Conservation (phyloP, 2,329 filamentous ascomycete species). For the Piedraia hortae region DNA sequence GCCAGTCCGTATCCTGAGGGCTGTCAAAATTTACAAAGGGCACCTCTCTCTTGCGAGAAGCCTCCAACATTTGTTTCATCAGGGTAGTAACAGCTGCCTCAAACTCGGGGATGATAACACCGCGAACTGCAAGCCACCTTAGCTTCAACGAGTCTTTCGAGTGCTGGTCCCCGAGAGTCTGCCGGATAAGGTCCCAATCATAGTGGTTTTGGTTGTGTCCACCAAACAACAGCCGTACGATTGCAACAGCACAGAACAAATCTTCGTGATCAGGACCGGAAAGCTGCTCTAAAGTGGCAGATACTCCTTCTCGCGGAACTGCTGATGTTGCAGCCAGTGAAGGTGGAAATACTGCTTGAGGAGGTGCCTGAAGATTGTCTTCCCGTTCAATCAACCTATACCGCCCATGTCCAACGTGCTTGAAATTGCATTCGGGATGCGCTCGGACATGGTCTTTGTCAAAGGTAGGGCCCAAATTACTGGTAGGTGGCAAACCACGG, state of each 20-base stretch:
- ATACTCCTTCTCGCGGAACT: neutral
- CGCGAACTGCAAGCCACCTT: constrained; percentile 12
- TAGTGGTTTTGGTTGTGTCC: constrained; percentile 11
- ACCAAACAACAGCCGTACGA: constrained; percentile 11
- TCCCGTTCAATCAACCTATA: constrained; percentile 1
- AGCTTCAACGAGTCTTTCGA: constrained; percentile 14
- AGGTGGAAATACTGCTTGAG: neutral
- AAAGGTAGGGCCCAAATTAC: neutral
- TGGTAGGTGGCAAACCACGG: too few relatives aligned
- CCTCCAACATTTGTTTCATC: constrained; percentile 34
- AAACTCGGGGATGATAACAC: constrained; percentile 5
- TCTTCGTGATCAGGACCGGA: constrained; percentile 7
- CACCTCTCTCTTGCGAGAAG: constrained; percentile 35
- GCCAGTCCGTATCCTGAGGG: constrained; percentile 40
- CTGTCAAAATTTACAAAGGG: constrained; percentile 35
- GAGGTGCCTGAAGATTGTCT: neutral
- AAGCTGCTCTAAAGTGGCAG: neutral
- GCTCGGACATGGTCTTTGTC: neutral
- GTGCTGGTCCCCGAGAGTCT: constrained; percentile 14
- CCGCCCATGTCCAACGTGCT: constrained; percentile 2
- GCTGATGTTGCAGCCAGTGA: neutral
- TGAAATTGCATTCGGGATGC: constrained; percentile 1
- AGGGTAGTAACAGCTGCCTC: constrained; percentile 33
- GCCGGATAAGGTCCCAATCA: constrained; percentile 17
- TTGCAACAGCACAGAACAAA: constrained; percentile 10